Evolutionary conservation across 2,329 filamentous ascomycete genomes (phyloP).

Genomic region (Aspergillus sp.): DNA sequence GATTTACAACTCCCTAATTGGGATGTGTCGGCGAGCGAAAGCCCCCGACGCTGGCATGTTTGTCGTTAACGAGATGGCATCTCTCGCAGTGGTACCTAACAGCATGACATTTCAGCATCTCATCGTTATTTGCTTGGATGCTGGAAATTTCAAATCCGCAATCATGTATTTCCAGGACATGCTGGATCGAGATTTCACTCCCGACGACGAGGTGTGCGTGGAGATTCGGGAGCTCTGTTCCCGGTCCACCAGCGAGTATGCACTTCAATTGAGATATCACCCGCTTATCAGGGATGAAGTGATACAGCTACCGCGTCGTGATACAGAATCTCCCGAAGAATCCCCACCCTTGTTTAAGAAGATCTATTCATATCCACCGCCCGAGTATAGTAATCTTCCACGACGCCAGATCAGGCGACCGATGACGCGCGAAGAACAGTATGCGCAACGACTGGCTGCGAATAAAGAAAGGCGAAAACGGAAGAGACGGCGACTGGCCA

Average conservation of each 20-base stretch:
- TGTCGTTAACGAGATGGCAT: constrained; percentile 61
- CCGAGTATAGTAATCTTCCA: background rate
- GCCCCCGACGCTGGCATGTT: constrained; percentile 60
- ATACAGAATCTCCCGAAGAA: background rate
- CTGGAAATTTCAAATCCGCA: constrained; percentile 35
- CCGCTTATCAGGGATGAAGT: constrained; percentile 21
- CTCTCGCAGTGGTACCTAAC: constrained; percentile 55
- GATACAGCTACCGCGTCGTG: constrained; percentile 1
- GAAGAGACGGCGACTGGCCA: constrained; percentile 20
- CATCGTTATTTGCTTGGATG: constrained; percentile 56
- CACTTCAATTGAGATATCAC: constrained; percentile 31
- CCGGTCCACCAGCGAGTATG: constrained; percentile 30
- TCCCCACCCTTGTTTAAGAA: background rate
- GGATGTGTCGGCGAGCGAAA: constrained; percentile 45
- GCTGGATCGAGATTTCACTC: constrained; percentile 26
- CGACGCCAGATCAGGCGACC: constrained; percentile 5
- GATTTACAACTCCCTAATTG: constrained; percentile 63
- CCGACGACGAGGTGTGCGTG: constrained; percentile 24
- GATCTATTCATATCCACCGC: background rate
- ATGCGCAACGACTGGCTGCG: constrained; percentile 13
- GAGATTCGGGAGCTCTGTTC: constrained; percentile 32
- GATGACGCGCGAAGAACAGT: constrained; percentile 13
- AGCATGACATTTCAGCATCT: constrained; percentile 62
- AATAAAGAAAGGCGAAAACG: constrained; percentile 23
- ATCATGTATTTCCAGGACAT: constrained; percentile 41